Percentiles rank a stretch among this genome's conserved stretches.
phyloP scores from a whole-genome alignment of 2,329 filamentous ascomycete species.

The Tympanopsis confertula region DNA sequence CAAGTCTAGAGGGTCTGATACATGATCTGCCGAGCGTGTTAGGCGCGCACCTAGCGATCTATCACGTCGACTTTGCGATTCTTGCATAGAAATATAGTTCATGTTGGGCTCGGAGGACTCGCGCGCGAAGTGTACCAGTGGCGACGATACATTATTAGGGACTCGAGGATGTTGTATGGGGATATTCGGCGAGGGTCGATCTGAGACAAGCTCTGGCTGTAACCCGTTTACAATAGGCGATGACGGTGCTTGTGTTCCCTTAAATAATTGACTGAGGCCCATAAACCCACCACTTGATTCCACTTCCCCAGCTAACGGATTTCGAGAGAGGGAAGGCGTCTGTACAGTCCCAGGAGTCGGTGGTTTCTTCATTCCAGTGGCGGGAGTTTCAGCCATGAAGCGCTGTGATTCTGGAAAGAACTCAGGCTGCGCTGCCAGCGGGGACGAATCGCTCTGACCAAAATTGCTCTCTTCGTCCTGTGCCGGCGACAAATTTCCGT shows the following conservation, averaged over 20 bases:
- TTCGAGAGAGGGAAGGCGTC: not conserved
- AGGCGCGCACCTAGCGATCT: slow-evolving; percentile 13
- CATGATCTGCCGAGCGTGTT: slow-evolving; percentile 18
- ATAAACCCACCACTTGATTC: slow-evolving; percentile 20
- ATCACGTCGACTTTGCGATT: slow-evolving; percentile 28
- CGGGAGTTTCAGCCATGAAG: slow-evolving; percentile 26
- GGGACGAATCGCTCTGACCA: not conserved
- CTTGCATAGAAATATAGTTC: slow-evolving; percentile 29
- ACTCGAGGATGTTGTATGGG: slow-evolving; percentile 22
- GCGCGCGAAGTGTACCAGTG: slow-evolving; percentile 16
- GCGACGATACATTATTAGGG: slow-evolving; percentile 21
- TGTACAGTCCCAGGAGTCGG: too few species aligned
- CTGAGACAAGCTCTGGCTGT: slow-evolving; percentile 23
- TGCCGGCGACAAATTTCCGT: too few species aligned
- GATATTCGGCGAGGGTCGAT: slow-evolving; percentile 34
- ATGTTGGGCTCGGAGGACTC: slow-evolving; percentile 25
- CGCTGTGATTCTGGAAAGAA: slow-evolving; percentile 32
- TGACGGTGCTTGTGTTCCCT: slow-evolving; percentile 30
- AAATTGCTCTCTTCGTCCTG: not conserved
- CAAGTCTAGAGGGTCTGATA: slow-evolving; percentile 10
- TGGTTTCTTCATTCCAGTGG: slow-evolving; percentile 21
- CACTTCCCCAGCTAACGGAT: not conserved
- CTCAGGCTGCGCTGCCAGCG: slow-evolving; percentile 16
- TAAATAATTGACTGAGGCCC: slow-evolving; percentile 32
- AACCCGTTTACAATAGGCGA: slow-evolving; percentile 24